Evolutionary conservation across 371 early-diverging fungal species (phyloP), one percentile per base, ranked within the genome.

Genomic region (Nematocida sp.): DNA sequence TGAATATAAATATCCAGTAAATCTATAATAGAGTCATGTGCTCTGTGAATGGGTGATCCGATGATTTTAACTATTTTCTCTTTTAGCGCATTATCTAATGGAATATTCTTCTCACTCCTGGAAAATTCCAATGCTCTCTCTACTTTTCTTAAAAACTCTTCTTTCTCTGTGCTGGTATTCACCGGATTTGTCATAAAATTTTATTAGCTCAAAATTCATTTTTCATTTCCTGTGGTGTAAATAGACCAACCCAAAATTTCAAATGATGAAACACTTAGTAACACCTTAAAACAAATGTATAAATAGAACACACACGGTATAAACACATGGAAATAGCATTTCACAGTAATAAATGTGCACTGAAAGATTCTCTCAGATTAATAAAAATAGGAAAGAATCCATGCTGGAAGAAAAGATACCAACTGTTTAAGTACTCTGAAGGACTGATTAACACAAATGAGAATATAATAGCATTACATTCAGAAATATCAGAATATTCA

Each of bases 261-360:
- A 54, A 58, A 58, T 23, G 11, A 7, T 64, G 64, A 64, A 64
- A 64, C 64, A 64, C 25, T 9, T 23, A 9, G 27, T 23, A 58
- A 58, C 58, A 58, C 11, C 23, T 7, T 58, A 58, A 58, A 64
- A 64, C 64, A 13, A 11, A 44, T 40, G 64, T 64, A 42, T 44
- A 33, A 15, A 64, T 33, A 33, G 27, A 33, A n/a, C 42, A 42
- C 18, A 13, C 9, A 42, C 44, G 0, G 11, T 13, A 13, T 44
- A 64, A 64, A 39, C 18, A 45, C 39, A 78, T 78, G 80, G 80
- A 78, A 40, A 78, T 78, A 57, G 80, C 71, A 11, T 78, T 78
- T 44, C 67, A 78, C 69, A 55, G 56, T 2, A 78, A 78, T 70
- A 78, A 78, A 42, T 78, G 80, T 42, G 80, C 80, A 27, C 69